phyloP scores from a whole-genome alignment of 345 rosid genomes.

The Corchorus capsularis region DNA sequence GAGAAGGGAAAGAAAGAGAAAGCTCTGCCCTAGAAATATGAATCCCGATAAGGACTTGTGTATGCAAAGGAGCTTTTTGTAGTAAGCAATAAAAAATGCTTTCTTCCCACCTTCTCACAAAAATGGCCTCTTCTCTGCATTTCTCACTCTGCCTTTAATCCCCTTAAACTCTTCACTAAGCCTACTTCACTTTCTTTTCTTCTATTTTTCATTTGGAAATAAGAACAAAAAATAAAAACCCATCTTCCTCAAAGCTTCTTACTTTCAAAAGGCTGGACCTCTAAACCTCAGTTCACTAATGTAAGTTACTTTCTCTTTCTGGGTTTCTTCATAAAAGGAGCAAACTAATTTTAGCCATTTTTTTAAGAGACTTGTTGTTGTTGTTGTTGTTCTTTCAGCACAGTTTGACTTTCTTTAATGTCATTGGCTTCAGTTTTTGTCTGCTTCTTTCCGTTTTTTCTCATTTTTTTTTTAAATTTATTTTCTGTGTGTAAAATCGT shows the following conservation, averaged over 20 bases:
- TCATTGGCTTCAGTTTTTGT: slow-evolving; percentile 33
- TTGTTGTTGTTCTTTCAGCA: background rate
- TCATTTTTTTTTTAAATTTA: background rate
- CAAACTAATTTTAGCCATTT: background rate
- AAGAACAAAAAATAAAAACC: background rate
- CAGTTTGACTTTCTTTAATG: slow-evolving; percentile 24
- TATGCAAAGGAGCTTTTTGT: slow-evolving; percentile 13
- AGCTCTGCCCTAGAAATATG: slow-evolving; percentile 30
- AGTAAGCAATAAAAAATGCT: slow-evolving; percentile 12
- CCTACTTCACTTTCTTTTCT: background rate
- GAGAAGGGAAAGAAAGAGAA: slow-evolving; percentile 1
- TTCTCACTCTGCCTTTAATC: slow-evolving; percentile 26
- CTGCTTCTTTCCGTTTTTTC: background rate
- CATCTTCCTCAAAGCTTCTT: background rate
- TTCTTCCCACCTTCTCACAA: slow-evolving; percentile 6
- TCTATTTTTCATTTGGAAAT: background rate
- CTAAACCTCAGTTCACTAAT: slow-evolving; percentile 21
- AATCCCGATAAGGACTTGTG: slow-evolving; percentile 19
- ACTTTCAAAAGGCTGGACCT: slow-evolving; percentile 21
- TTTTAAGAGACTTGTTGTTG: background rate
- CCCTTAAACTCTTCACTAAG: slow-evolving; percentile 14
- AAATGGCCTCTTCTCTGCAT: slow-evolving; percentile 18
- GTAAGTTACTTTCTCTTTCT: slow-evolving; percentile 28
- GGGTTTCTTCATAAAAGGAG: background rate
- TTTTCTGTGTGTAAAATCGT: slow-evolving; percentile 1